A percentile compares a stretch with the other conserved stretches of the same genome.
phyloP scores from a whole-genome alignment of 257 asterid genomes.

The Solanum chmielewskii region DNA sequence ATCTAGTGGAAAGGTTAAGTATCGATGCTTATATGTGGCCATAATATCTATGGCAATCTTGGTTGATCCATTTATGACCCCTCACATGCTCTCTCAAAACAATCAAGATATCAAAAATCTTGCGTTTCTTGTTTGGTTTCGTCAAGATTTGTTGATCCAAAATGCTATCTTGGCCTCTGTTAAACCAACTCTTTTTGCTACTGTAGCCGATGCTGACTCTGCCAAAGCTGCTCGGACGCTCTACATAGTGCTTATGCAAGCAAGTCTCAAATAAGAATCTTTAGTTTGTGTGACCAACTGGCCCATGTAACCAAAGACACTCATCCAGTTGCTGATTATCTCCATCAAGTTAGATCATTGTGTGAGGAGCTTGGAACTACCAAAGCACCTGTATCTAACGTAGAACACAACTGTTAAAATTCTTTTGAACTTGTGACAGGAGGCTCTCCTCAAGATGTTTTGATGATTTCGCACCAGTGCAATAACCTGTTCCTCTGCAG shows the following conservation, averaged over 20 bases:
- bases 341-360: background rate
- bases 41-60: background rate
- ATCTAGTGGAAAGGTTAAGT: background rate
- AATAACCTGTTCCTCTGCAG: too few species aligned
- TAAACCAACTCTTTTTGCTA: background rate
- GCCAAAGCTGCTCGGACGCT: background rate
- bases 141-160: background rate
- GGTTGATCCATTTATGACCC: background rate
- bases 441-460: too few species aligned
- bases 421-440: too few species aligned
- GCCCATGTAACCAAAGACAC: background rate
- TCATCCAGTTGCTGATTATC: background rate
- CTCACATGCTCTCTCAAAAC: background rate
- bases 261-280: background rate
- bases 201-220: background rate
- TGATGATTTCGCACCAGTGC: too few species aligned
- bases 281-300: background rate
- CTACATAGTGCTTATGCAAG: background rate
- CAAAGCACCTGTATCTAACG: background rate
- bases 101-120: background rate
- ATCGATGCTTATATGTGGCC: background rate
- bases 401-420: too few species aligned
- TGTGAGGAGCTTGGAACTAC: background rate
- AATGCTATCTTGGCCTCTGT: background rate
- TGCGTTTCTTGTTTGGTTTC: background rate